Evolutionary conservation across 2,329 filamentous ascomycete genomes (phyloP), one percentile per base, ranked within the genome.

Genomic region (Fusarium camptoceras): DNA sequence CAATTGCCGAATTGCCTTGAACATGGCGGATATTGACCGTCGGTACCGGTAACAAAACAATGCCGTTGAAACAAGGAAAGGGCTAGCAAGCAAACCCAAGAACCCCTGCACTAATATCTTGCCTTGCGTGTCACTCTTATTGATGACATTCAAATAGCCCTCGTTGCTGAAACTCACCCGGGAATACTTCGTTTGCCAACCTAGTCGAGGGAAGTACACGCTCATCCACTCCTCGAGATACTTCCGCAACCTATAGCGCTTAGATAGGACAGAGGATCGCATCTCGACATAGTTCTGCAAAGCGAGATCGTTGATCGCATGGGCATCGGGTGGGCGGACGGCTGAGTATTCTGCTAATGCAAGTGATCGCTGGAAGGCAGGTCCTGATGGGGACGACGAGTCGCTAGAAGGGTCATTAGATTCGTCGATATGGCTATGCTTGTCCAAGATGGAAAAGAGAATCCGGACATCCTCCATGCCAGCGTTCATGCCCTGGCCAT

Each of bases 401-500:
- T 79, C 76, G 41, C 55, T 75, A 24, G 75, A 56, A 6, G 81
- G 78, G 27, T 83, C 79, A 55, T 85, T 85, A 55, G 80, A 80
- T 46, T 87, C 83, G 22, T 80, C 75, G 9, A 81, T 73, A 37
- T 78, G 79, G 3, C 85, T 82, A 71, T 94, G 85, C 71, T 88
- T 87, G 80, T 98, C 94, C 2, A 98, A 84, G 44, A 92, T 85
- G 1, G 90, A 88, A 80, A 97, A 99, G 2, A 99, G 87, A 8
- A 97, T 90, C 10, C 92, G 90, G 15, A 99, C 94, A 75, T 98
- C 95, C 82, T 99, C 96, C 43, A 99, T 88, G 1, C 96, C 96
- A 1, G 96, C 92, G 76, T 99, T 99, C 90, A 99, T 97, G 39
- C 96, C 96, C 79, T 99, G 96, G 0, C 96, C 96, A 79, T 98